phyloP scores from a whole-genome alignment of 108 stramenopile species.

The Nitzschia inconspicua region DNA sequence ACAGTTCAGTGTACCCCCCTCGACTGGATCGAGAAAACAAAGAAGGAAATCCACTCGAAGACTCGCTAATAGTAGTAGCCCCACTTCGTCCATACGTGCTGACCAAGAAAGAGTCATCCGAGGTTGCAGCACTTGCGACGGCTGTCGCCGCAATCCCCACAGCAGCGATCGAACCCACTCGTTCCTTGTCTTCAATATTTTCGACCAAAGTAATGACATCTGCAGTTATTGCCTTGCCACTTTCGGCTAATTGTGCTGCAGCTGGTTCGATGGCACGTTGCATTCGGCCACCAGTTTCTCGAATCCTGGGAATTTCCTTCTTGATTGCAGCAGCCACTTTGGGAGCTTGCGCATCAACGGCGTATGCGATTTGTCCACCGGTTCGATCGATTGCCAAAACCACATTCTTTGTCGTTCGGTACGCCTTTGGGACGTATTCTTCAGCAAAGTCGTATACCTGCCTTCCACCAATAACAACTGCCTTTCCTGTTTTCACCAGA shows the following conservation, averaged over 20 bases:
- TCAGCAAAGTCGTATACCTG: not conserved
- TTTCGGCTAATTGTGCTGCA: not conserved
- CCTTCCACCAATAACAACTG: not conserved
- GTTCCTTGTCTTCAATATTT: too few species aligned
- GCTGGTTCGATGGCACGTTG: not conserved
- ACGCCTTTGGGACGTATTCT: not conserved
- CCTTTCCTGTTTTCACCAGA: not conserved
- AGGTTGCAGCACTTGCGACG: too few species aligned
- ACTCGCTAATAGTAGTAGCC: too few species aligned
- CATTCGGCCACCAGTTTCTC: not conserved
- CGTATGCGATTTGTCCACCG: not conserved
- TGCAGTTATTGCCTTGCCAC: not conserved
- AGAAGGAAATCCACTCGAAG: too few species aligned
- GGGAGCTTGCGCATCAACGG: not conserved
- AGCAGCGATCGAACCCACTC: too few species aligned
- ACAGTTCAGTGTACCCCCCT: too few species aligned
- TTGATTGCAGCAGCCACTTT: not conserved
- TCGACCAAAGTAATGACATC: too few species aligned
- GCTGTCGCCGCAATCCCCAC: too few species aligned
- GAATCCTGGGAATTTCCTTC: not conserved
- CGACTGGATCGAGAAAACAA: too few species aligned
- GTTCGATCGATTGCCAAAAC: not conserved
- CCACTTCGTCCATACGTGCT: too few species aligned
- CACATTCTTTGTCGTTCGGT: not conserved
- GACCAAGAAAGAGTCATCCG: too few species aligned